Percentiles rank a stretch among this genome's conserved stretches.
Evolutionary conservation across 2,329 filamentous ascomycete genomes (phyloP).

Genomic region (Helminthosporium solani): DNA sequence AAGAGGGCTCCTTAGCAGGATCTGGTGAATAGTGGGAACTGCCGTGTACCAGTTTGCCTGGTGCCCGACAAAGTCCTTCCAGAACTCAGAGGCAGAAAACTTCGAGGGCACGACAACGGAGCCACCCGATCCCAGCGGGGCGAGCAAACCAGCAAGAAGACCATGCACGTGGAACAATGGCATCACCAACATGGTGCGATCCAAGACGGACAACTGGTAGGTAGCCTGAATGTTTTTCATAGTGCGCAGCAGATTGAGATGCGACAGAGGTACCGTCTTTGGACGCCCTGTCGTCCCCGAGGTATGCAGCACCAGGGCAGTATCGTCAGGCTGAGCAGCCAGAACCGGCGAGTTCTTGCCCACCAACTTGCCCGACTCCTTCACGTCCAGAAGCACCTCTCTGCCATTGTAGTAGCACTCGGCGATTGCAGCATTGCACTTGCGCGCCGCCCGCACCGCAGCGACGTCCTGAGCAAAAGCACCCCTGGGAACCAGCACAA

Average conservation of each 20-base stretch:
- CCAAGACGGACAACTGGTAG: conserved; percentile 68
- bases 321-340: conserved; percentile 69
- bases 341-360: conserved; percentile 53
- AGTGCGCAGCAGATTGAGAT: conserved; percentile 76
- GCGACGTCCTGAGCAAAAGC: conserved; percentile 66
- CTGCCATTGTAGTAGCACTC: conserved; percentile 77
- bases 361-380: conserved; percentile 68
- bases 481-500: conserved; percentile 74
- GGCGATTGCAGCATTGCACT: conserved; percentile 80
- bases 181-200: conserved; percentile 86
- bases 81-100: conserved; percentile 83
- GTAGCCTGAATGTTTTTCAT: conserved; percentile 82
- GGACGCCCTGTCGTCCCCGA: conserved; percentile 82
- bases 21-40: conserved; percentile 90
- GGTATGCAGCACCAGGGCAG: conserved; percentile 80
- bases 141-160: conserved; percentile 78
- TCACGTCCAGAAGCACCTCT: conserved; percentile 75
- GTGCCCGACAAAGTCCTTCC: conserved; percentile 71
- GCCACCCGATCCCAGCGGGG: conserved; percentile 72
- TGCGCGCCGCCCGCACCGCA: conserved; percentile 73
- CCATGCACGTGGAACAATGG: conserved; percentile 89
- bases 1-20: conserved; percentile 71
- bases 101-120: conserved; percentile 76
- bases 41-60: conserved; percentile 90
- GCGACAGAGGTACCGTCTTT: conserved; percentile 78